Percentiles rank a stretch among this genome's conserved stretches.
These are phyloP conservation scores for Spatholobus suberectus DNA, from an alignment of 306 rosid genomes.

Conservation along the genomic window DNA sequence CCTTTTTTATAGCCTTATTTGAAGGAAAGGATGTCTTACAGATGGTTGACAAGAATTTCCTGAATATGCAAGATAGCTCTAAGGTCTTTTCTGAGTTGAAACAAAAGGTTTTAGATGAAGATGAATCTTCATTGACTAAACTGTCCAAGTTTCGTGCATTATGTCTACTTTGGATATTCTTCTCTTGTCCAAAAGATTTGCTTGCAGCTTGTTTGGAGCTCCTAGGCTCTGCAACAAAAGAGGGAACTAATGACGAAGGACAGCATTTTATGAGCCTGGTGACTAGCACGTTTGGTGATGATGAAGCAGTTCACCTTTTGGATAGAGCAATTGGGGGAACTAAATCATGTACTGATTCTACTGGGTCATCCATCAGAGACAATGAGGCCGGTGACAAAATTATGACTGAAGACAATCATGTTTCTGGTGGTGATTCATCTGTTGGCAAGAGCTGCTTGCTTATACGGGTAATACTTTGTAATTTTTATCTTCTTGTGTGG, in stretches of 20 bases:
- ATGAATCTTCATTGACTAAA: constrained; percentile 57
- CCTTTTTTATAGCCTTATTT: constrained; percentile 63
- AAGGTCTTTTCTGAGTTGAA: constrained; percentile 63
- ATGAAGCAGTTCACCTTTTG: constrained; percentile 42
- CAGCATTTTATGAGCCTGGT: constrained; percentile 64
- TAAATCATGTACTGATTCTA: constrained; percentile 44
- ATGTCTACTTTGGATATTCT: constrained; percentile 73
- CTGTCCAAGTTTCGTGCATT: constrained; percentile 63
- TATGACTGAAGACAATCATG: constrained; percentile 48
- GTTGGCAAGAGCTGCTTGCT: constrained; percentile 69
- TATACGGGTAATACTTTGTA: constrained; percentile 62
- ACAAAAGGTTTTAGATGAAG: constrained; percentile 64
- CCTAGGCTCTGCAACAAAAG: constrained; percentile 57
- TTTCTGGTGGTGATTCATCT: constrained; percentile 42
- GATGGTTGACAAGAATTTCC: constrained; percentile 64
- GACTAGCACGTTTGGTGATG: constrained; percentile 53
- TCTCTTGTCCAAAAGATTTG: constrained; percentile 72
- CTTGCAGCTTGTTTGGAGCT: constrained; percentile 88
- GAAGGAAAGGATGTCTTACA: constrained; percentile 74
- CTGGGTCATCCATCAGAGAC: constrained; percentile 42
- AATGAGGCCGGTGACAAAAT: constrained; percentile 46
- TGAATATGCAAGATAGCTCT: constrained; percentile 64
- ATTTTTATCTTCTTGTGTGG: constrained; percentile 31
- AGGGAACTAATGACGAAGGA: constrained; percentile 63
- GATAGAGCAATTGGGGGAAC: constrained; percentile 49